A percentile compares a stretch with the other conserved stretches of the same genome.
Conservation (phyloP, 2,329 filamentous ascomycete genomes). For the Colletotrichum musicola region DNA sequence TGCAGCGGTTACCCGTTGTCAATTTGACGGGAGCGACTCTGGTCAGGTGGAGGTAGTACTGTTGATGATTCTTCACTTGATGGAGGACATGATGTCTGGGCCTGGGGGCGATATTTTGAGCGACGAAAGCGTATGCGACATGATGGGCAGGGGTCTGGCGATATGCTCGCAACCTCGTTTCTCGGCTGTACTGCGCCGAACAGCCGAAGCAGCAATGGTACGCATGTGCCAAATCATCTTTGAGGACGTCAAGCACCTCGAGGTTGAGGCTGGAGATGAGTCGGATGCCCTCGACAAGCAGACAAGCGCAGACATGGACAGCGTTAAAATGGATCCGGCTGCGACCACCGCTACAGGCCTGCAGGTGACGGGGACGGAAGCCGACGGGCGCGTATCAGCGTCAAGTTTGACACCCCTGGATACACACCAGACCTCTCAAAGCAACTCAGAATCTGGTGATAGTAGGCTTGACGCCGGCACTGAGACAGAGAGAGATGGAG, state of each 20-base stretch:
- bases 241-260: conserved; percentile 88
- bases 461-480: conserved; percentile 13
- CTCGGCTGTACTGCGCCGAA: conserved; percentile 89
- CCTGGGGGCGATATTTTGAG: conserved; percentile 93
- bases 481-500: conserved; percentile 39
- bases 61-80: conserved; percentile 92
- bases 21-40: conserved; percentile 96
- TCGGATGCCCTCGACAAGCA: conserved; percentile 74
- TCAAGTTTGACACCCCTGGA: conserved; percentile 29
- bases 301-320: conserved; percentile 77
- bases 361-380: conserved; percentile 14
- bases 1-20: conserved; percentile 95
- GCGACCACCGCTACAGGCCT: conserved; percentile 21
- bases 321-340: conserved; percentile 79
- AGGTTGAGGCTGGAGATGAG: conserved; percentile 79
- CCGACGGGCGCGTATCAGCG: conserved; percentile 24
- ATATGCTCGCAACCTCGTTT: conserved; percentile 96
- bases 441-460: conserved; percentile 25
- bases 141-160: conserved; percentile 98
- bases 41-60: conserved; percentile 96
- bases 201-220: conserved; percentile 97
- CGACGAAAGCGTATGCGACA: conserved; percentile 98
- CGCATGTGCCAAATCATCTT: conserved; percentile 99
- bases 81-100: conserved; percentile 98
- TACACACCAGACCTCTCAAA: conserved; percentile 8